Evolutionary conservation across 352 stramenopile genomes (phyloP).

Genomic region (Thalassiosira pacifica): DNA sequence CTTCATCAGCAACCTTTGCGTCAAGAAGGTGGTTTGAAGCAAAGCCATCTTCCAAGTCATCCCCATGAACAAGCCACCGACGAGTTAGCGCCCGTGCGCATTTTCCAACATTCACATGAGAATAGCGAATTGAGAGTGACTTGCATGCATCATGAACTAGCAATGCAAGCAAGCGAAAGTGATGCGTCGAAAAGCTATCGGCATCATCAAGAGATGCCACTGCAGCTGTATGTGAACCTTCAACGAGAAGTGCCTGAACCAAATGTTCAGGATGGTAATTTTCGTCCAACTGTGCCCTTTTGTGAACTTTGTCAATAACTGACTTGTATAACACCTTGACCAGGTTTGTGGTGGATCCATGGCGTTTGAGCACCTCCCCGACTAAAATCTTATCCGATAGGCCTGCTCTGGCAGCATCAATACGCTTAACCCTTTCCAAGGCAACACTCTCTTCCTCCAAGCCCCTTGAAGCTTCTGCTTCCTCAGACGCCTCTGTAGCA

Average conservation of each 20-base stretch:
- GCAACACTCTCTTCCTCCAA: slow-evolving; percentile 53
- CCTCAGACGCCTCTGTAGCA: slow-evolving; percentile 80
- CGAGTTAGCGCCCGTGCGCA: slow-evolving; percentile 64
- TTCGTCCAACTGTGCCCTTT: slow-evolving; percentile 19
- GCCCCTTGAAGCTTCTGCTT: slow-evolving; percentile 66
- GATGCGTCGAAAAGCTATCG: slow-evolving; percentile 67
- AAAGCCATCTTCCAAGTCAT: slow-evolving; percentile 38
- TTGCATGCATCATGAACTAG: slow-evolving; percentile 77
- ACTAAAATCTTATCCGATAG: slow-evolving; percentile 79
- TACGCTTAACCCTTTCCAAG: slow-evolving; percentile 74
- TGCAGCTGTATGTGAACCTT: slow-evolving; percentile 73
- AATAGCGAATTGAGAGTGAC: slow-evolving; percentile 77
- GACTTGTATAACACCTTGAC: slow-evolving; percentile 56
- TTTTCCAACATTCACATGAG: slow-evolving; percentile 78
- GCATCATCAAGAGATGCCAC: slow-evolving; percentile 65
- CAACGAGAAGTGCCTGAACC: slow-evolving; percentile 73
- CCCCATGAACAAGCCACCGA: slow-evolving; percentile 79
- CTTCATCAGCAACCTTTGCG: slow-evolving; percentile 25
- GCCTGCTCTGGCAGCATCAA: slow-evolving; percentile 72
- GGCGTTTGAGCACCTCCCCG: slow-evolving; percentile 53
- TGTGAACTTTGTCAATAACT: slow-evolving; percentile 69
- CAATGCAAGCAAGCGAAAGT: slow-evolving; percentile 75
- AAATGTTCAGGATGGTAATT: slow-evolving; percentile 76
- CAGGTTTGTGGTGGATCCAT: slow-evolving; percentile 36
- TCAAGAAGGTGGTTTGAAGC: slow-evolving; percentile 32